Evolutionary conservation across 768 basidiomycete genomes (phyloP), one percentile per base, ranked within the genome.

Genomic region (Coprinellus micaceus): DNA sequence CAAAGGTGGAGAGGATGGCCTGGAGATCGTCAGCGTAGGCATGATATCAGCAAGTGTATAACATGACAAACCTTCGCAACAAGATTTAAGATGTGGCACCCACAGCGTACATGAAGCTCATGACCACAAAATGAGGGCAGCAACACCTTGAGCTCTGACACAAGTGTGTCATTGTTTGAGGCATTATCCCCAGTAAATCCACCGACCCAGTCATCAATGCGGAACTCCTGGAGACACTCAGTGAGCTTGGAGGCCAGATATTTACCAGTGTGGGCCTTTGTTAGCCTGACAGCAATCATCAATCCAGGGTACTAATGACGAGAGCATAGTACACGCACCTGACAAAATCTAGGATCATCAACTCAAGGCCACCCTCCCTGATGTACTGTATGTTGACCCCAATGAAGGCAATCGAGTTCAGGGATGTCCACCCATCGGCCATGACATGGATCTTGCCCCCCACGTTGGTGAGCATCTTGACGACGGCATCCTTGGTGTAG

Each of bases 71-170:
- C 69, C 60, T 68, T 68, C 7, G 63, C 70, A 22, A 70, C 61
- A 12, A 71, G 64, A 46, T 70, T 70, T 7, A 71, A 46, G 21
- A 70, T 62, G 46, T 70, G 70, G 2, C 66, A 64, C 54, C 68
- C 65, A 53, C 68, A 71, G 2, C 63, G 64, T 1, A 66, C 60
- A 15, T 66, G 56, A 11, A 46, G 43, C 5, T 26, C 6, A 9
- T 12, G 4, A 1, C 69, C 67, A 1, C 39, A 28, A 47, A 65
- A 71, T 11, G 40, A 28, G 3, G 56, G 59, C 2, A 71, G 7
- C 2, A 65, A 53, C 5, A 15, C 30, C 3, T 4, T 33, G 1
- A 71, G 52, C 26, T 67, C 58, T 0, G 45, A n/a, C 0, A 63
- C 58, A 47, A 70, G 53, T 0, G 60, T 65, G 55, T 65, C 51